Base-by-base conservation (phyloP, 2,329 filamentous ascomycete species). In the Xylariaceae sp. region DNA sequence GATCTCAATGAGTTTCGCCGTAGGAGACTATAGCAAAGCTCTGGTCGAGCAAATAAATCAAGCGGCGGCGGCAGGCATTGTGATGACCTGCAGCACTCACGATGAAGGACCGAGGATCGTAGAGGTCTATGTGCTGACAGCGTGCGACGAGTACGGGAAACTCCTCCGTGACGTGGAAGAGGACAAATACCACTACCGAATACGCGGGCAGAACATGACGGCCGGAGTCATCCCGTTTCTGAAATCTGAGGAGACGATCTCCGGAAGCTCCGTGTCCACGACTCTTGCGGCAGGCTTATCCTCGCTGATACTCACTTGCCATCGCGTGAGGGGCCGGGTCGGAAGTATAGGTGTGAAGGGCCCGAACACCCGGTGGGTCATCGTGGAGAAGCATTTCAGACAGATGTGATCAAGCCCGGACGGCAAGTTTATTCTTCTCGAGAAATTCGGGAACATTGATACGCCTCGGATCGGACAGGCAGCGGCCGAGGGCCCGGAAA, bases 241-340 rank as follows among this genome's bases (percentile, higher is more conserved):
- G 7, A 4, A 42, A 15, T 36, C 47, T 26, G 34, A 42, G 10
- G 51, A 55, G 29, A 18, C 48, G 4, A 49, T 57, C 18, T 43
- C 51, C 0, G 57, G 57, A 3, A 57, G 54, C 47, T 53, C 48
- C 13, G 57, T 53, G 5, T 49, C 57, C 10, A 55, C 57, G 5
- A 54, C 57, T 3, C 47, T 59, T 15, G 57, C 57, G 0, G 52
- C 57, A 2, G 57, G 54, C 2, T 43, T 51, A 3, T 43, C 46
- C 15, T 55, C 57, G 13, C 49, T 57, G 45, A 55, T 55, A 4
- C 47, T 59, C 5, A 49, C 54, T 16, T 59, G 57, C 21, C 36
- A 49, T 29, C 26, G 26, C 26, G 4, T 26, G 26, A 8, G 5
- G 5, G 8, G 26, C 26, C 26, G 26, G 8, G 5, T 26, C 4